These are phyloP conservation scores for Aspergillus sp. DNA, from an alignment of 2,329 filamentous ascomycete genomes.

Conservation along the genomic window DNA sequence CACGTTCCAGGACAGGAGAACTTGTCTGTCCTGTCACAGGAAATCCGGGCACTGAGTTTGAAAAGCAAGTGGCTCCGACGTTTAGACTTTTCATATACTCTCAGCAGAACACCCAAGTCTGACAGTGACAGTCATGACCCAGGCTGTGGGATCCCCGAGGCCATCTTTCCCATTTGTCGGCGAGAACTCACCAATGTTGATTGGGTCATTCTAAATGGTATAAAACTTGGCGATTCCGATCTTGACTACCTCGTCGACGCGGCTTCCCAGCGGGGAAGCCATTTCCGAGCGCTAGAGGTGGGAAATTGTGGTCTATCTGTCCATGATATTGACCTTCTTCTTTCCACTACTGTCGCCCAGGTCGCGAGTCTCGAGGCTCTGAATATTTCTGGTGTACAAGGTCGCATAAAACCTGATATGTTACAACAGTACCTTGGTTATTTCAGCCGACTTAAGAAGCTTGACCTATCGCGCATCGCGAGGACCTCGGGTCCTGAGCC, in stretches of 20 bases:
- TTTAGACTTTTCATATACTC: conserved; percentile 65
- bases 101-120: conserved; percentile 57
- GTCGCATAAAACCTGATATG: conserved; percentile 62
- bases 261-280: conserved; percentile 64
- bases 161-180: conserved; percentile 66
- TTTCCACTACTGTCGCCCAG: conserved; percentile 65
- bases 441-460: conserved; percentile 64
- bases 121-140: conserved; percentile 54
- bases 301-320: conserved; percentile 59
- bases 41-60: conserved; percentile 65
- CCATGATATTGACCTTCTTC: conserved; percentile 55
- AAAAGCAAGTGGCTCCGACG: conserved; percentile 64
- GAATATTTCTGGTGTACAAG: conserved; percentile 66
- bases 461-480: conserved; percentile 66
- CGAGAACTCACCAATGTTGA: conserved; percentile 68
- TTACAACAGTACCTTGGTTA: conserved; percentile 67
- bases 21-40: conserved; percentile 64
- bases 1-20: conserved; percentile 54
- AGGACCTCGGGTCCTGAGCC: conserved; percentile 63
- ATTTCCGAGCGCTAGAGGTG: conserved; percentile 67
- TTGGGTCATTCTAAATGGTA: conserved; percentile 69
- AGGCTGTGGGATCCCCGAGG: conserved; percentile 69
- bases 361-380: conserved; percentile 67
- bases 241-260: conserved; percentile 66
- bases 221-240: conserved; percentile 69